These are phyloP conservation scores for Suillus cothurnatus DNA, from an alignment of 768 basidiomycete species.

Conservation along the genomic window DNA sequence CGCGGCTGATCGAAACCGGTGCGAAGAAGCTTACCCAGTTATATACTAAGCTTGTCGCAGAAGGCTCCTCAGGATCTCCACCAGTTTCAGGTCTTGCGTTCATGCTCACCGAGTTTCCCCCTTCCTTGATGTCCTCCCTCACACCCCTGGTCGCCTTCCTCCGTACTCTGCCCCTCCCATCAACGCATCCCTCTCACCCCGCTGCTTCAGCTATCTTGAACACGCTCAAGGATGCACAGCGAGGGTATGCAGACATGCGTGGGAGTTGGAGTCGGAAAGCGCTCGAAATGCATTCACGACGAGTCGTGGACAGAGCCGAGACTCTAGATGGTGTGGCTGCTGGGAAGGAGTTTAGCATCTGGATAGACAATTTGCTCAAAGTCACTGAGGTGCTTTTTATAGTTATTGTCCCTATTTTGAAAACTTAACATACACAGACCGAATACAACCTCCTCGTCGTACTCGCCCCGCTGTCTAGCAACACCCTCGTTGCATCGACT, in stretches of 20 bases:
- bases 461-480: constrained; percentile 59
- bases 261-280: constrained; percentile 78
- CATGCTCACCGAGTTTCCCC: constrained; percentile 54
- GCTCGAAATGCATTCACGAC: constrained; percentile 68
- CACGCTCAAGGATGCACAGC: constrained; percentile 75
- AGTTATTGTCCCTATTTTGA: constrained; percentile 16
- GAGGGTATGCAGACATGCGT: constrained; percentile 86
- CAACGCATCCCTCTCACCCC: constrained; percentile 84
- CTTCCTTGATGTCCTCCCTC: constrained; percentile 53
- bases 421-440: constrained; percentile 41
- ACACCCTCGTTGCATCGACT: constrained; percentile 54
- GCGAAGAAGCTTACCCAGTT: constrained; percentile 80
- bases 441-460: constrained; percentile 69
- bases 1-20: constrained; percentile 81
- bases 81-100: constrained; percentile 62
- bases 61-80: constrained; percentile 77
- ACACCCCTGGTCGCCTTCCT: constrained; percentile 68
- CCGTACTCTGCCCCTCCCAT: constrained; percentile 71
- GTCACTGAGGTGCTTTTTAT: constrained; percentile 58
- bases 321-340: constrained; percentile 64
- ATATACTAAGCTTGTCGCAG: constrained; percentile 87
- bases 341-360: constrained; percentile 72
- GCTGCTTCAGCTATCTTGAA: constrained; percentile 64
- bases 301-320: constrained; percentile 71
- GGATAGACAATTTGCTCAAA: constrained; percentile 64